Conservation (phyloP, 2,329 filamentous ascomycete genomes). For the Aspergillus tamarii region DNA sequence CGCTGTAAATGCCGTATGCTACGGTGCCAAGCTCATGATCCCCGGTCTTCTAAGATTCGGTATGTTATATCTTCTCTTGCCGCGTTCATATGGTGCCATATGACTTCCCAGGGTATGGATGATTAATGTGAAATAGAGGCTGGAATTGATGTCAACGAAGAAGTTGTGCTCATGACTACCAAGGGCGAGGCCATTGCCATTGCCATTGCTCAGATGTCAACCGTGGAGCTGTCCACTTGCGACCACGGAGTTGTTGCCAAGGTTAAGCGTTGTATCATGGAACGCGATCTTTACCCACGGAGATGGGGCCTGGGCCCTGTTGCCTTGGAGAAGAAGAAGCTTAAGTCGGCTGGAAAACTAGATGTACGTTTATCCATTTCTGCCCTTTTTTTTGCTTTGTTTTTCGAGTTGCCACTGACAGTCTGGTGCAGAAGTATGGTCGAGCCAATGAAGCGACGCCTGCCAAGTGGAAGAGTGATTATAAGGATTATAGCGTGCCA, state of each 20-base stretch:
- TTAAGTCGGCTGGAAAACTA: constrained; percentile 96
- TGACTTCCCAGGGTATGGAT: neutral
- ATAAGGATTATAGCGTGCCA: constrained; percentile 79
- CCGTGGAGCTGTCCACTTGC: constrained; percentile 93
- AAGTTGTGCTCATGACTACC: constrained; percentile 97
- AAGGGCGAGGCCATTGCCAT: constrained; percentile 98
- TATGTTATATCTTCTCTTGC: constrained; percentile 47
- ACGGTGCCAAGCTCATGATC: constrained; percentile 98
- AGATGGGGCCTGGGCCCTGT: constrained; percentile 95
- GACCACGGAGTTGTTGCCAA: constrained; percentile 98
- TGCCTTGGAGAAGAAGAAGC: constrained; percentile 98
- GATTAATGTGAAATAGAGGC: constrained; percentile 61
- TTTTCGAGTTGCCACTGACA: constrained; percentile 35
- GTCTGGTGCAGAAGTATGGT: constrained; percentile 72
- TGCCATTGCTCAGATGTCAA: constrained; percentile 96
- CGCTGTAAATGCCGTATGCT: constrained; percentile 95
- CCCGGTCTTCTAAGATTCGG: constrained; percentile 91
- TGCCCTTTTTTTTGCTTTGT: neutral
- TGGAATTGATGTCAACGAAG: constrained; percentile 90
- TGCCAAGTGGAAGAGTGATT: constrained; percentile 86
- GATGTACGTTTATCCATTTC: constrained; percentile 59
- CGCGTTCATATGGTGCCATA: neutral
- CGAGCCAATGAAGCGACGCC: constrained; percentile 90
- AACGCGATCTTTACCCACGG: constrained; percentile 94
- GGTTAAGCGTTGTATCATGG: constrained; percentile 99